A percentile compares a stretch with the other conserved stretches of the same genome.
Evolutionary conservation across 768 basidiomycete species (phyloP).

Genomic region (Asterophora lycoperdoides): DNA sequence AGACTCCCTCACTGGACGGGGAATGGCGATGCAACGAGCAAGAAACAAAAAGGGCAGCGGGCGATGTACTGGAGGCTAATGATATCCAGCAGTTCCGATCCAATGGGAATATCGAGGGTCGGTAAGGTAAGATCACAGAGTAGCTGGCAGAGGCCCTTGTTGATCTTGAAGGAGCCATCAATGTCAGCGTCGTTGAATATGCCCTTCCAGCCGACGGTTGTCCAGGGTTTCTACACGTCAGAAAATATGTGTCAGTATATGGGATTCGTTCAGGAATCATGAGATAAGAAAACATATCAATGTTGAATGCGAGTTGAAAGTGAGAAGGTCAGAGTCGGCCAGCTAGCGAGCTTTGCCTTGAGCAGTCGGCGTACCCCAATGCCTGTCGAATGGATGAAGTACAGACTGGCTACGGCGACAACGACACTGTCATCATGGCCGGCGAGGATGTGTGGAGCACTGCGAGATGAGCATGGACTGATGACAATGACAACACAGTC

Average conservation of each 20-base stretch:
- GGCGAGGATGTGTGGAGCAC: constrained; percentile 72
- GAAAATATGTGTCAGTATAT: constrained; percentile 8
- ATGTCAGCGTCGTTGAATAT: constrained; percentile 93
- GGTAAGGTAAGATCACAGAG: constrained; percentile 91
- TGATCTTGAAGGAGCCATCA: constrained; percentile 92
- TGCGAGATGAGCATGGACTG: too few relatives aligned
- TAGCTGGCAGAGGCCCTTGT: constrained; percentile 91
- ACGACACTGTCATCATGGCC: constrained; percentile 84
- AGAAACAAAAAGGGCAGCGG: too few relatives aligned
- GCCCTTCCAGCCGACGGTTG: constrained; percentile 98
- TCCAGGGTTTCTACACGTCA: constrained; percentile 77
- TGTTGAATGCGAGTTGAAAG: constrained; percentile 96
- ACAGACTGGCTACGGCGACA: constrained; percentile 93
- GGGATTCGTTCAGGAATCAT: too few relatives aligned
- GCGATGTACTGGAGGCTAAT: constrained; percentile 75
- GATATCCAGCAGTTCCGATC: constrained; percentile 87
- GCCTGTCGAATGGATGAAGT: constrained; percentile 94
- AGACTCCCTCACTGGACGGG: too few relatives aligned
- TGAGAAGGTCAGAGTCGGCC: constrained; percentile 77
- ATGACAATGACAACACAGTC: too few relatives aligned
- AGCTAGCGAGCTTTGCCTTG: constrained; percentile 59
- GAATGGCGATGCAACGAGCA: too few relatives aligned
- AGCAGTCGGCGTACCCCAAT: constrained; percentile 75
- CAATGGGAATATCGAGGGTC: constrained; percentile 87
- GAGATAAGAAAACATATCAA: too few relatives aligned